Percentiles rank a stretch among this genome's conserved stretches.
Conservation (phyloP, 768 basidiomycete genomes). For the Amanita phalloides region DNA sequence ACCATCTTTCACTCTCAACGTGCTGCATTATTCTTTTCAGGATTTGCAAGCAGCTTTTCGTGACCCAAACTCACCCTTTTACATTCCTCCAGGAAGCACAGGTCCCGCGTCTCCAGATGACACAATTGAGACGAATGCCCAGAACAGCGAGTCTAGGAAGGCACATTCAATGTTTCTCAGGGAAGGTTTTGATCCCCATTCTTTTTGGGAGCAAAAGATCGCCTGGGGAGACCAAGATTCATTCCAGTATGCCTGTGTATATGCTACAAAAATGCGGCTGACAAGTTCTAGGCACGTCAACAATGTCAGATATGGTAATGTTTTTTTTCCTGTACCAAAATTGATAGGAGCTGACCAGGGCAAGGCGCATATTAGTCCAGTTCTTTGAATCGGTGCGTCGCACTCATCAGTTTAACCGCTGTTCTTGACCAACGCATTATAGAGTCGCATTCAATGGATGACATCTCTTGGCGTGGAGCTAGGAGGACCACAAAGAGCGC, state of each 20-base stretch:
- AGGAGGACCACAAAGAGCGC: constrained; percentile 44
- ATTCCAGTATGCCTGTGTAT: constrained; percentile 45
- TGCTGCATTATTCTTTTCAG: constrained; percentile 19
- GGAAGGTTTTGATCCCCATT: constrained; percentile 47
- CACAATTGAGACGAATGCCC: constrained; percentile 10
- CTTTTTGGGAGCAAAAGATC: constrained; percentile 73
- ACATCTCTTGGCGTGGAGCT: constrained; percentile 41
- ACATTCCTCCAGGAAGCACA: constrained; percentile 45
- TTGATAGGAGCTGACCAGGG: background rate
- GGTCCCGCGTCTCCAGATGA: constrained; percentile 55
- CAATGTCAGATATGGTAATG: constrained; percentile 5
- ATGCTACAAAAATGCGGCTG: background rate
- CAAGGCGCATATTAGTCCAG: background rate
- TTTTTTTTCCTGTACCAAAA: background rate
- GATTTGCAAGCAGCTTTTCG: constrained; percentile 51
- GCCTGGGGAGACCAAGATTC: constrained; percentile 76
- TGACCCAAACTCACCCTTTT: constrained; percentile 56
- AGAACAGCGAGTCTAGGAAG: constrained; percentile 14
- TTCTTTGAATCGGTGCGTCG: constrained; percentile 4
- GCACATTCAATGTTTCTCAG: constrained; percentile 30
- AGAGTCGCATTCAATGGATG: constrained; percentile 64
- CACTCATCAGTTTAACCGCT: background rate
- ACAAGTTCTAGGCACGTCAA: constrained; percentile 4
- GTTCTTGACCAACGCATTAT: background rate
- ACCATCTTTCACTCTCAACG: background rate